These are phyloP conservation scores for Solanum acaule DNA, from an alignment of 257 asterid species.

Conservation along the genomic window DNA sequence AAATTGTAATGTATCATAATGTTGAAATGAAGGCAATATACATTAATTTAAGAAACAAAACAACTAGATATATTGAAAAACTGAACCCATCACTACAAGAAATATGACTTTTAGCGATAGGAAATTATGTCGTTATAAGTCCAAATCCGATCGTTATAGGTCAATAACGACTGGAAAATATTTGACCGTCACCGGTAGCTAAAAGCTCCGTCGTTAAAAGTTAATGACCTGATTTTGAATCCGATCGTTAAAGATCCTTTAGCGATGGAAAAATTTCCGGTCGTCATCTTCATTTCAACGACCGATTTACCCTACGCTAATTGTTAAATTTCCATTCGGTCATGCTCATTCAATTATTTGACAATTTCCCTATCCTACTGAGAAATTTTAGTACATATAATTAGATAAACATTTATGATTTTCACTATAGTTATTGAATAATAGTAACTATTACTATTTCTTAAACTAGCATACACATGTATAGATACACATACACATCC, in stretches of 20 bases:
- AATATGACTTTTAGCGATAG: background rate
- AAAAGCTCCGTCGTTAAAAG: background rate
- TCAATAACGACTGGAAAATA: background rate
- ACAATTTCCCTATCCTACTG: background rate
- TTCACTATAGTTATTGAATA: background rate
- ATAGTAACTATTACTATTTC: background rate
- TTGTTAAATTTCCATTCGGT: background rate
- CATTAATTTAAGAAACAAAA: no score
- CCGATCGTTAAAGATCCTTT: background rate
- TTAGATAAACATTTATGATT: no score
- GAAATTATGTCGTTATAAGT: background rate
- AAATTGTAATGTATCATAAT: no score
- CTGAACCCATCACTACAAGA: no score
- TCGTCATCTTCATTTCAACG: background rate
- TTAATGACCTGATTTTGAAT: no score
- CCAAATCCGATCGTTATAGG: background rate
- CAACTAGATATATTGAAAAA: no score
- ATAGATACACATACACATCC: background rate
- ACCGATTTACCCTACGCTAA: background rate
- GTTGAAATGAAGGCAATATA: no score
- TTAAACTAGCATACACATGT: background rate
- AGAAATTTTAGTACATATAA: no score
- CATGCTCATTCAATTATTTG: background rate
- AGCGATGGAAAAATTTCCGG: no score
- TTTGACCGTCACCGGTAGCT: background rate